These are phyloP conservation scores for Podospora pseudoanserina DNA, from an alignment of 495 filamentous ascomycete genomes.

Conservation along the genomic window DNA sequence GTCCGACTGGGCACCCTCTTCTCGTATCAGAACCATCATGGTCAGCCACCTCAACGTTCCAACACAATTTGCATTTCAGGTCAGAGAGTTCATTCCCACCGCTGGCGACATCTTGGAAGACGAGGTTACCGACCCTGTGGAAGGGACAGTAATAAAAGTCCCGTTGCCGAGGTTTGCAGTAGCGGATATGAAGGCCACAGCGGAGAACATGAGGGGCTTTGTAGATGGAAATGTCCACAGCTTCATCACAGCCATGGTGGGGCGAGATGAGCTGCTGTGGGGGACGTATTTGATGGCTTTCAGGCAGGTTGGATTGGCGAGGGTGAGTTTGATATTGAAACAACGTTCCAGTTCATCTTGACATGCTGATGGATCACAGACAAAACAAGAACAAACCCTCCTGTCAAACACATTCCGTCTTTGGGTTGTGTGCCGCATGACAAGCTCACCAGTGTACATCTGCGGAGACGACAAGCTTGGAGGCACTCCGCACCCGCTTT, in stretches of 20 bases:
- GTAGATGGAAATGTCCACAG: constrained; percentile 21
- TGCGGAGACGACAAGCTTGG: constrained; percentile 25
- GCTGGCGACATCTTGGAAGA: constrained; percentile 27
- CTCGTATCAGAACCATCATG: constrained; percentile 14
- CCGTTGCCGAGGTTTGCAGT: constrained; percentile 23
- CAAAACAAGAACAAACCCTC: constrained; percentile 21
- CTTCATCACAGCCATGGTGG: constrained; percentile 19
- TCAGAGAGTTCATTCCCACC: constrained; percentile 24
- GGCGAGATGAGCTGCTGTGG: constrained; percentile 22
- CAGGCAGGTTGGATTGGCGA: constrained; percentile 21
- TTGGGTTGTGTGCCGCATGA: constrained; percentile 28
- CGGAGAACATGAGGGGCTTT: constrained; percentile 23
- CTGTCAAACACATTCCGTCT: constrained; percentile 27
- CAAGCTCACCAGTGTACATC: constrained; percentile 28
- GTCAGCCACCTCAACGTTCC: constrained; percentile 21
- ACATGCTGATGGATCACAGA: constrained; percentile 14
- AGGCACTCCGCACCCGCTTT: constrained; percentile 15
- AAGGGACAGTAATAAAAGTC: constrained; percentile 12
- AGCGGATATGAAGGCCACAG: constrained; percentile 24
- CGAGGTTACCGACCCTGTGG: constrained; percentile 20
- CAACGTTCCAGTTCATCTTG: not conserved
- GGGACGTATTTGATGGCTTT: constrained; percentile 27
- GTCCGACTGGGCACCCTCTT: constrained; percentile 21
- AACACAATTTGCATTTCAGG: constrained; percentile 21
- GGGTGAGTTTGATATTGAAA: not conserved